Percentiles rank a stretch among this genome's conserved stretches.
phyloP scores from a whole-genome alignment of 2,329 filamentous ascomycete species.

The Mycosphaerelloides madeirae region DNA sequence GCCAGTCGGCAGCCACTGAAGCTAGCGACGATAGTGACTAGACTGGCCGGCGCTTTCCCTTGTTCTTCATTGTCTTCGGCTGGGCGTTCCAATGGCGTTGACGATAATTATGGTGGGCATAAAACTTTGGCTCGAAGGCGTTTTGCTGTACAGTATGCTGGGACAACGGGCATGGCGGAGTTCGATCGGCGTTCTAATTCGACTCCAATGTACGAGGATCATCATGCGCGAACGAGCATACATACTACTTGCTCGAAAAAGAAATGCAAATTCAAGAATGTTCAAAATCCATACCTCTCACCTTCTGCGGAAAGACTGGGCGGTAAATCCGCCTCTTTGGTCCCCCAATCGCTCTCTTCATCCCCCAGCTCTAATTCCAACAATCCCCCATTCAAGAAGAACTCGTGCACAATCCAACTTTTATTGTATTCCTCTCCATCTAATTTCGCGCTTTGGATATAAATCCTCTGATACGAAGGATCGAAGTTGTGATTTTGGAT shows the following conservation, averaged over 20 bases:
- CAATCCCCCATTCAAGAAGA: constrained; percentile 18
- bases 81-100: not conserved
- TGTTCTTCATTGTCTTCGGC: not conserved
- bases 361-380: constrained; percentile 19
- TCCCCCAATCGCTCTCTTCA: constrained; percentile 21
- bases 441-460: constrained; percentile 22
- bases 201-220: not conserved
- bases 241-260: not conserved
- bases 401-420: constrained; percentile 24
- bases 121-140: too few relatives aligned
- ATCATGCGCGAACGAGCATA: not conserved
- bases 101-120: too few relatives aligned
- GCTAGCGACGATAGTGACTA: constrained; percentile 28
- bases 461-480: constrained; percentile 27
- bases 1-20: constrained; percentile 23
- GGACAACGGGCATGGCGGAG: not conserved
- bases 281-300: not conserved
- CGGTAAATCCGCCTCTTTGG: constrained; percentile 28
- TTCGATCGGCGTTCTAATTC: not conserved
- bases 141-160: not conserved
- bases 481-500: constrained; percentile 32
- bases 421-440: constrained; percentile 17
- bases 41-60: not conserved
- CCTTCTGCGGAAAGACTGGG: constrained; percentile 10
- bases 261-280: not conserved